phyloP scores from a whole-genome alignment of 306 rosid genomes.

The Adenanthera pavonina region DNA sequence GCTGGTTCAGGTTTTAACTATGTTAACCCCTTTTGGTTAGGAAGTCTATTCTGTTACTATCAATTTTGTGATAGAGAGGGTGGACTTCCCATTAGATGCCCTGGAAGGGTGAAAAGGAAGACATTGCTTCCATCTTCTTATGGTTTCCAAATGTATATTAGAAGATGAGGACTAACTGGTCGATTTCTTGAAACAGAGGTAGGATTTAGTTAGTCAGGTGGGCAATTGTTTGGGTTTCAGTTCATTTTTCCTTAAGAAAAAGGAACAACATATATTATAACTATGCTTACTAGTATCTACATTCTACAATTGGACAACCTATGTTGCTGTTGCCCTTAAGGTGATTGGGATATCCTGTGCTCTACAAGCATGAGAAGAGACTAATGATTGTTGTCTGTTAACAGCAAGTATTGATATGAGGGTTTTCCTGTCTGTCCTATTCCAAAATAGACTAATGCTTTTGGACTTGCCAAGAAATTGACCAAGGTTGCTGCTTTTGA shows the following conservation, averaged over 20 bases:
- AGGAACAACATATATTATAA: neutral
- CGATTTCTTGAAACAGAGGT: slow-evolving; percentile 28
- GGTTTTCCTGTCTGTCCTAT: slow-evolving; percentile 26
- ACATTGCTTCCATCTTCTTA: slow-evolving; percentile 23
- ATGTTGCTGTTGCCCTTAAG: neutral
- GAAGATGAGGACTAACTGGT: slow-evolving; percentile 3
- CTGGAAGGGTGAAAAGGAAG: slow-evolving; percentile 7
- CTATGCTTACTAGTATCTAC: neutral
- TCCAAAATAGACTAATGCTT: neutral
- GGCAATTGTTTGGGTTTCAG: neutral
- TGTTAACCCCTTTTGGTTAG: slow-evolving; percentile 11
- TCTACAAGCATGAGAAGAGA: neutral
- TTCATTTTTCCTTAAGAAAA: neutral
- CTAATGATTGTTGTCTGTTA: neutral
- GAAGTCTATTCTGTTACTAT: neutral
- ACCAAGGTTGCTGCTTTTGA: slow-evolving; percentile 18
- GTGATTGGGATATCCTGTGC: neutral
- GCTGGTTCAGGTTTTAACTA: slow-evolving; percentile 3
- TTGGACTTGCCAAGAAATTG: slow-evolving; percentile 30
- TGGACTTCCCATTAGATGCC: slow-evolving; percentile 13
- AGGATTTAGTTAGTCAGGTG: slow-evolving; percentile 27
- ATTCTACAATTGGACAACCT: neutral
- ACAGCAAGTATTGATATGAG: neutral
- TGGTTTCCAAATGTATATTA: neutral
- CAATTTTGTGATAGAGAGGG: slow-evolving; percentile 1